phyloP scores from a whole-genome alignment of 2,329 filamentous ascomycete species.

The Madurella fahalii region DNA sequence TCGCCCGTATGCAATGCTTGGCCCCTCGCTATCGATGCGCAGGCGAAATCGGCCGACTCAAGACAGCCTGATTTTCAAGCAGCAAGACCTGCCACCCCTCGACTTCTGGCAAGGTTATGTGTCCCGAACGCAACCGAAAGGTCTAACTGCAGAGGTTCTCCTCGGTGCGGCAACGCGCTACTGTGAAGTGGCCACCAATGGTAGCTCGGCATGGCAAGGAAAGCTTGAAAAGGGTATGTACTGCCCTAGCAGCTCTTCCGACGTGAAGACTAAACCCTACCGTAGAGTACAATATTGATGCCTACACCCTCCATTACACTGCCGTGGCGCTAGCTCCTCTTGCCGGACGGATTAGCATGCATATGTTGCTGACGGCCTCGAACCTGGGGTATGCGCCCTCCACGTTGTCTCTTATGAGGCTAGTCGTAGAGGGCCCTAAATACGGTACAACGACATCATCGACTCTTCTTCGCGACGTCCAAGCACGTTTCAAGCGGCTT shows the following conservation, averaged over 20 bases:
- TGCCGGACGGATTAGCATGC: constrained; percentile 25
- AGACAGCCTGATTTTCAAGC: not conserved
- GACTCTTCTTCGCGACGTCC: constrained; percentile 7
- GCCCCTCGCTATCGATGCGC: not conserved
- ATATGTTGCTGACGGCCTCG: constrained; percentile 35
- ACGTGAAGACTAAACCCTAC: not conserved
- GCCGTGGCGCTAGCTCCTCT: constrained; percentile 26
- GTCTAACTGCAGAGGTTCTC: constrained; percentile 25
- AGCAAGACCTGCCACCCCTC: constrained; percentile 27
- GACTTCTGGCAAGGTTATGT: constrained; percentile 26
- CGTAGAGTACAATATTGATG: constrained; percentile 25
- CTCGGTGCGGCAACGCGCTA: constrained; percentile 25
- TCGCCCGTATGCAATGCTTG: not conserved
- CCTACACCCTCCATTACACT: constrained; percentile 33
- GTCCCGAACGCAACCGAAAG: constrained; percentile 9
- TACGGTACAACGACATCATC: not conserved
- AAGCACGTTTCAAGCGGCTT: constrained; percentile 25
- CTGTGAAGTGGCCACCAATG: constrained; percentile 22
- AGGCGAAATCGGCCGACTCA: not conserved
- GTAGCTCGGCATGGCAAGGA: constrained; percentile 26
- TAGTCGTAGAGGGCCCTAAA: constrained; percentile 18
- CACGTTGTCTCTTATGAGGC: constrained; percentile 31
- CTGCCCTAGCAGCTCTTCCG: not conserved
- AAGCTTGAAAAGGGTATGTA: constrained; percentile 21
- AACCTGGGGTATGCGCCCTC: constrained; percentile 34